Percentiles rank a stretch among this genome's conserved stretches.
Conservation (phyloP, 164 flowering plant genomes). For the Cinnamomum micranthum region DNA sequence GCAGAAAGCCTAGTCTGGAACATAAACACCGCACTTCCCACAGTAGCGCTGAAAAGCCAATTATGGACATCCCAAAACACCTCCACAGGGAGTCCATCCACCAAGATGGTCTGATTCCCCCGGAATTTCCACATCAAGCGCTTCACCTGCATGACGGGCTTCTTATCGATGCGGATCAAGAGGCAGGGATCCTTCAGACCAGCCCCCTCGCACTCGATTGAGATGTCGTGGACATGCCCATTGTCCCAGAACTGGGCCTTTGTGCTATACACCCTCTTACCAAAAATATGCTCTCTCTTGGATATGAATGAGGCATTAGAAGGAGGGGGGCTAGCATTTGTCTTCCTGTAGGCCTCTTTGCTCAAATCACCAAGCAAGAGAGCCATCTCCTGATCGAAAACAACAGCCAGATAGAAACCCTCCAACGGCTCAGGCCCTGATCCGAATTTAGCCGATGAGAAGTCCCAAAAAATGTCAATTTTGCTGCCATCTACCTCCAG, state of each 20-base stretch:
- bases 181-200: conserved; percentile 30
- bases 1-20: conserved; percentile 66
- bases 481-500: conserved; percentile 19
- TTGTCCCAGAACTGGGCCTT: conserved; percentile 38
- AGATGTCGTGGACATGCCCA: conserved; percentile 30
- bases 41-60: conserved; percentile 60
- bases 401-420: conserved; percentile 32
- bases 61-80: conserved; percentile 85
- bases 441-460: conserved; percentile 37
- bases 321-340: conserved; percentile 11
- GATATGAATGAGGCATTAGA: conserved; percentile 27
- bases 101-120: conserved; percentile 39
- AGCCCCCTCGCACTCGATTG: conserved; percentile 29
- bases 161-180: conserved; percentile 27
- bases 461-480: conserved; percentile 41
- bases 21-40: conserved; percentile 81
- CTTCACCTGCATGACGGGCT: conserved; percentile 39
- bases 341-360: conserved; percentile 34
- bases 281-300: conserved; percentile 39
- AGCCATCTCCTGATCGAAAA: conserved; percentile 27
- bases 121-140: conserved; percentile 41
- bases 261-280: conserved; percentile 30
- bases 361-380: conserved; percentile 40
- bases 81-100: conserved; percentile 60
- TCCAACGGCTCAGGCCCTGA: conserved; percentile 40